These are phyloP conservation scores for Podila clonocystis DNA, from an alignment of 192 early-diverging fungal species.

Conservation along the genomic window DNA sequence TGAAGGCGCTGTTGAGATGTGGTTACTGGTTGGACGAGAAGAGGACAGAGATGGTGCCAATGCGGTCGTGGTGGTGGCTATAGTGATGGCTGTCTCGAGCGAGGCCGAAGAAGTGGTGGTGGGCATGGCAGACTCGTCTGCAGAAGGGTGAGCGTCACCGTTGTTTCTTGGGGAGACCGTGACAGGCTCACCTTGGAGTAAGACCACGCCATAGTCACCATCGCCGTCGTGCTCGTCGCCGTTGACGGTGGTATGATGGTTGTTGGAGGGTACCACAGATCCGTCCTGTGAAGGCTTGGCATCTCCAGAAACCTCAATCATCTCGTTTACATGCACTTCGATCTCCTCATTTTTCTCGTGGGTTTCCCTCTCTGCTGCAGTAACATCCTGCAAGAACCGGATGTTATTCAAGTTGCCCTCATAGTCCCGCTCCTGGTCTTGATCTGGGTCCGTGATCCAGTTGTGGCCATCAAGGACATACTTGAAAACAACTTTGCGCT, in stretches of 20 bases:
- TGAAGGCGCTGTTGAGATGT: background rate
- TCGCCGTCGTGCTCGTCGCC: slow-evolving; percentile 12
- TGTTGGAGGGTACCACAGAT: background rate
- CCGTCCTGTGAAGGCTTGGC: background rate
- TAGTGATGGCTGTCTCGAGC: background rate
- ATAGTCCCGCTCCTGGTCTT: slow-evolving; percentile 11
- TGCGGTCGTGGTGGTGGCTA: background rate
- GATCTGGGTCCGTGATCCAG: slow-evolving; percentile 18
- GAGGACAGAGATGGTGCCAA: background rate
- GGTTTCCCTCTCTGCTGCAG: background rate
- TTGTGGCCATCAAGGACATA: slow-evolving; percentile 23
- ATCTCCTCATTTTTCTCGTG: background rate
- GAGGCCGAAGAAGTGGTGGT: background rate
- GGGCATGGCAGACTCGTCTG: background rate
- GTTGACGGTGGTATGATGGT: background rate
- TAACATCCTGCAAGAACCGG: slow-evolving; percentile 9
- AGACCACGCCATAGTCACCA: slow-evolving; percentile 11
- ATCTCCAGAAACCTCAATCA: background rate
- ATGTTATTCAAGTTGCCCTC: slow-evolving; percentile 28
- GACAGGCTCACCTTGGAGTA: slow-evolving; percentile 5
- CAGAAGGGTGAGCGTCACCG: background rate
- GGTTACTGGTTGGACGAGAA: background rate
- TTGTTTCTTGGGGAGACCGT: background rate
- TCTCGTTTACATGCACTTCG: background rate
- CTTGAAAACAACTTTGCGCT: slow-evolving; percentile 19